Percentiles rank a stretch among this genome's conserved stretches.
Evolutionary conservation across 805 yeast genomes (phyloP).

Genomic region (Metschnikowia kofuensis): DNA sequence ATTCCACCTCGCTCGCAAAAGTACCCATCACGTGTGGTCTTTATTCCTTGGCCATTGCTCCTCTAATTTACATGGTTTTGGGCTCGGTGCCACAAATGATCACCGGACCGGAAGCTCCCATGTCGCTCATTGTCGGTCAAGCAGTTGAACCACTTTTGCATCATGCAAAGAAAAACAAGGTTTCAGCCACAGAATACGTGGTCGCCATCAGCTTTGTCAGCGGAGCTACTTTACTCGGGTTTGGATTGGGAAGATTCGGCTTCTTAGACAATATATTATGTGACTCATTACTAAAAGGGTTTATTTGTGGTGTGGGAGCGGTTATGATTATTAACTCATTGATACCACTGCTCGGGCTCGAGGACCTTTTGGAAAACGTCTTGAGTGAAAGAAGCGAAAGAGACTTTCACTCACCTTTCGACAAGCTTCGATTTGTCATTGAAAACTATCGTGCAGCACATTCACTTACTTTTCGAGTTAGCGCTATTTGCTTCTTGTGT

Average conservation of each 20-base stretch:
- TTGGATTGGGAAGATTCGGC: conserved; percentile 27
- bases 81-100: conserved; percentile 48
- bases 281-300: conserved; percentile 41
- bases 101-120: conserved; percentile 47
- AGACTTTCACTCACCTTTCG: conserved; percentile 59
- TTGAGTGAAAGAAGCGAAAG: conserved; percentile 29
- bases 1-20: conserved; percentile 41
- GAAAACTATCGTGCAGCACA: conserved; percentile 49
- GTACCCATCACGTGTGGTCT: conserved; percentile 42
- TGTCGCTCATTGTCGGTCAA: conserved; percentile 44
- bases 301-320: conserved; percentile 43
- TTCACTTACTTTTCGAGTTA: conserved; percentile 57
- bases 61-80: conserved; percentile 38
- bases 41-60: conserved; percentile 37
- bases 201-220: conserved; percentile 59
- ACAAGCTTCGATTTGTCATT: conserved; percentile 59
- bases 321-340: conserved; percentile 58
- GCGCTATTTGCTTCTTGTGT: conserved; percentile 52
- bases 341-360: conserved; percentile 70
- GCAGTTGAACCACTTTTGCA: conserved; percentile 44
- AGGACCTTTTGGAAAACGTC: conserved; percentile 39
- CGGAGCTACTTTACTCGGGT: conserved; percentile 50
- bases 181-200: conserved; percentile 29
- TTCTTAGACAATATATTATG: conserved; percentile 39
- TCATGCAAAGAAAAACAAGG: conserved; percentile 27